Conservation (phyloP, 345 rosid genomes). For the Psidium friedrichsthalianum region DNA sequence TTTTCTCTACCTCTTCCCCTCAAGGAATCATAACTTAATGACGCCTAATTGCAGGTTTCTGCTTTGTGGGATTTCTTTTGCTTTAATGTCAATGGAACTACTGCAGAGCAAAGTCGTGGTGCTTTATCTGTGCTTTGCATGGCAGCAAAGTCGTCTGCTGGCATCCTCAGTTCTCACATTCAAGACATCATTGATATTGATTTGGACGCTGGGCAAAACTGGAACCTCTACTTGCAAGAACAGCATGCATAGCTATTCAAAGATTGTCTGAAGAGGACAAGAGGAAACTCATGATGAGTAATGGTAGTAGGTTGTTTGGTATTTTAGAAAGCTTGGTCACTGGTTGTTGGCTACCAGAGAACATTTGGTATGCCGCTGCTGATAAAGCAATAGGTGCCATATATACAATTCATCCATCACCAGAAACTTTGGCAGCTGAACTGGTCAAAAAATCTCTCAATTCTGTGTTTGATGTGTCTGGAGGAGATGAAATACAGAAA, state of each 20-base stretch:
- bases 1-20: background rate
- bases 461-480: conserved; percentile 40
- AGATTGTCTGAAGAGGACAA: conserved; percentile 78
- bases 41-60: conserved; percentile 42
- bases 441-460: conserved; percentile 58
- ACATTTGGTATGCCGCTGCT: conserved; percentile 79
- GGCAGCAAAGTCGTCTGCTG: conserved; percentile 87
- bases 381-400: conserved; percentile 85
- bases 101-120: conserved; percentile 87
- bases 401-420: conserved; percentile 78
- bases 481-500: conserved; percentile 33
- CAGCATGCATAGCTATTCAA: conserved; percentile 81
- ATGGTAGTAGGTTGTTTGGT: conserved; percentile 62
- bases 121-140: conserved; percentile 89
- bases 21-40: background rate
- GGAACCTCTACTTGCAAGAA: conserved; percentile 89
- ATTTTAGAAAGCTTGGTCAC: conserved; percentile 69
- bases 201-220: conserved; percentile 99
- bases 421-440: conserved; percentile 67
- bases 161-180: conserved; percentile 74
- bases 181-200: conserved; percentile 94
- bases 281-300: conserved; percentile 57
- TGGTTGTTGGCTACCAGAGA: conserved; percentile 84
- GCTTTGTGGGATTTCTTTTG: conserved; percentile 97
- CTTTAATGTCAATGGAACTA: conserved; percentile 82